phyloP scores from a whole-genome alignment of 2,329 filamentous ascomycete species.

The Alternaria solani region DNA sequence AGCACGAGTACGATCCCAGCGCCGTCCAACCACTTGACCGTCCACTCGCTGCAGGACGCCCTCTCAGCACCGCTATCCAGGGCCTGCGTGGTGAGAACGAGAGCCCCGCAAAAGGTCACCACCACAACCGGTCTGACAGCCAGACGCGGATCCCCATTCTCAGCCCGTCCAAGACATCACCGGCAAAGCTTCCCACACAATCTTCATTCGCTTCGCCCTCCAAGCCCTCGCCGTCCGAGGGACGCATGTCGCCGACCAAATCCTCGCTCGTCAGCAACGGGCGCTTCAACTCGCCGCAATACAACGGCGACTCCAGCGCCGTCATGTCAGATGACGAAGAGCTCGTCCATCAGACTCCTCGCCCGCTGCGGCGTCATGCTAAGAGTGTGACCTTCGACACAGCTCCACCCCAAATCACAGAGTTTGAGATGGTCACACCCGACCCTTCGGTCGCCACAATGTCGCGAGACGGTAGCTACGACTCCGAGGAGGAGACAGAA shows the following conservation, averaged over 20 bases:
- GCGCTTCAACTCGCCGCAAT: slow-evolving; percentile 60
- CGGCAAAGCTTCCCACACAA: slow-evolving; percentile 68
- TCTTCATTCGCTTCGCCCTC: slow-evolving; percentile 36
- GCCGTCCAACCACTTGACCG: slow-evolving; percentile 80
- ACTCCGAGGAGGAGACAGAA: slow-evolving; percentile 75
- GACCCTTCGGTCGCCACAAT: slow-evolving; percentile 90
- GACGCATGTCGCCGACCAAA: slow-evolving; percentile 80
- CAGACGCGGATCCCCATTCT: slow-evolving; percentile 67
- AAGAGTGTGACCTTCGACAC: slow-evolving; percentile 98
- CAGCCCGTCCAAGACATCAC: slow-evolving; percentile 63
- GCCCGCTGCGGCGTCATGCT: slow-evolving; percentile 78
- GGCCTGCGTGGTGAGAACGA: slow-evolving; percentile 52
- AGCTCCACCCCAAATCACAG: slow-evolving; percentile 91
- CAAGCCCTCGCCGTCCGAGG: slow-evolving; percentile 34
- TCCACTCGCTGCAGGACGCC: slow-evolving; percentile 72
- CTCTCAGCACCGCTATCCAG: slow-evolving; percentile 68
- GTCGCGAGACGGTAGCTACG: slow-evolving; percentile 92
- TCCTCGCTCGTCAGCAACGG: slow-evolving; percentile 79
- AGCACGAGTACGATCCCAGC: slow-evolving; percentile 89
- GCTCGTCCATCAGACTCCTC: slow-evolving; percentile 66
- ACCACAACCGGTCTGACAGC: slow-evolving; percentile 62
- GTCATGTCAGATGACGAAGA: slow-evolving; percentile 60
- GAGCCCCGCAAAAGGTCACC: slow-evolving; percentile 43
- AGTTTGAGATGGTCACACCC: slow-evolving; percentile 97
- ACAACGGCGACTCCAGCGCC: slow-evolving; percentile 46